Percentiles rank a stretch among this genome's conserved stretches.
phyloP scores from a whole-genome alignment of 208 protist species.

The Wallacemonas collosoma region DNA sequence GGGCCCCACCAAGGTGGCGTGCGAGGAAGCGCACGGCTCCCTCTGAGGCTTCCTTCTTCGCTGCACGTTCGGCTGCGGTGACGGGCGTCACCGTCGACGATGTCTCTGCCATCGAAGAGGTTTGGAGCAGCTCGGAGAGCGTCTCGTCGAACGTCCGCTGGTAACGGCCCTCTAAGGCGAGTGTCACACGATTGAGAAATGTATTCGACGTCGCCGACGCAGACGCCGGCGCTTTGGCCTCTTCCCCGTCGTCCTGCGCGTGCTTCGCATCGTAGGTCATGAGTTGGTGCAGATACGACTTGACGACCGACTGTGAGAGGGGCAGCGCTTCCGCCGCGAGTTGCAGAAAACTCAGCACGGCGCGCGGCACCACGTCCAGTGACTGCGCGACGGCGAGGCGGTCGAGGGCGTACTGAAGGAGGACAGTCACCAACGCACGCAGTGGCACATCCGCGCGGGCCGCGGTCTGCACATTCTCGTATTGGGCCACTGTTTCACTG shows the following conservation, averaged over 20 bases:
- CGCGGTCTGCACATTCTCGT: neutral
- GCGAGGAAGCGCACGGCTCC: conserved; percentile 56
- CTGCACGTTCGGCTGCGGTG: neutral
- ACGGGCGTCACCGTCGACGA: neutral
- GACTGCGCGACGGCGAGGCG: conserved; percentile 45
- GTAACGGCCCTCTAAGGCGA: conserved; percentile 71
- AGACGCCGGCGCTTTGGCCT: neutral
- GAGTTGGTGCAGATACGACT: conserved; percentile 42
- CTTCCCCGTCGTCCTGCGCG: conserved; percentile 22
- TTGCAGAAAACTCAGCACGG: conserved; percentile 64
- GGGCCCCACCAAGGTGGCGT: conserved; percentile 72
- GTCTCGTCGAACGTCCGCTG: conserved; percentile 65
- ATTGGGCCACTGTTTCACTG: conserved; percentile 4
- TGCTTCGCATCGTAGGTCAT: conserved; percentile 26
- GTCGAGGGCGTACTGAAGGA: conserved; percentile 42
- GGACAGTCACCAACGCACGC: conserved; percentile 20
- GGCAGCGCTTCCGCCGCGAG: conserved; percentile 67
- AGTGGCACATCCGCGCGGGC: neutral
- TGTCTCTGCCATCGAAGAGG: neutral
- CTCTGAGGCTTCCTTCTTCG: conserved; percentile 25
- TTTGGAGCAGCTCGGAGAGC: conserved; percentile 55
- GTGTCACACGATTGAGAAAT: conserved; percentile 39
- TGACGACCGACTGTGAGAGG: conserved; percentile 49
- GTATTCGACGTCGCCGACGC: neutral
- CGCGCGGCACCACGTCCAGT: conserved; percentile 54